These are phyloP conservation scores for Laetiporus sulphureus DNA, from an alignment of 1,284 basidiomycete species.

Conservation along the genomic window DNA sequence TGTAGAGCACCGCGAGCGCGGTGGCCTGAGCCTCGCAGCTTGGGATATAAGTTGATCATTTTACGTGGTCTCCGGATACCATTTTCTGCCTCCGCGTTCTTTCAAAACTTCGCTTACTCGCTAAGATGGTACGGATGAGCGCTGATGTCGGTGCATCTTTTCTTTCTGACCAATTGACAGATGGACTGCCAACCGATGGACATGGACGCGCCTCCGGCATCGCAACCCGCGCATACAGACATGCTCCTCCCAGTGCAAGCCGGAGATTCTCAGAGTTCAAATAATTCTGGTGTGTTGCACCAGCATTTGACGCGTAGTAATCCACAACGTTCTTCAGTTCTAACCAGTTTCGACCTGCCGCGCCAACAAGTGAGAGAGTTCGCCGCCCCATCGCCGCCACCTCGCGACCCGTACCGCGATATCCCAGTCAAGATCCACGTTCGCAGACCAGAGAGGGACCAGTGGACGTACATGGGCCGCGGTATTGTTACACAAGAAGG, in stretches of 20 bases:
- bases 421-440: constrained; percentile 81
- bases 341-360: constrained; percentile 18
- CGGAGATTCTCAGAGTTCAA: not conserved
- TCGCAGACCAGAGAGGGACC: constrained; percentile 65
- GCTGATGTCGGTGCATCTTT: no score
- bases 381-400: constrained; percentile 12
- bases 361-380: constrained; percentile 19
- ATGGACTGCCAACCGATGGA: constrained; percentile 15
- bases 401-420: constrained; percentile 37
- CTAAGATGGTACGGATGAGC: no score
- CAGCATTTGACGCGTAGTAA: constrained; percentile 11
- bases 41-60: no score
- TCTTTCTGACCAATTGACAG: constrained; percentile 2
- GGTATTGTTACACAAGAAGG: constrained; percentile 65
- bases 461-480: constrained; percentile 75
- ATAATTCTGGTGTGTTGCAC: constrained; percentile 11
- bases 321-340: constrained; percentile 16
- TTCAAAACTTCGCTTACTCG: no score
- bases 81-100: no score
- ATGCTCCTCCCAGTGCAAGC: constrained; percentile 2
- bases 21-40: no score
- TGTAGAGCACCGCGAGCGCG: constrained; percentile 1
- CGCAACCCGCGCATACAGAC: constrained; percentile 7
- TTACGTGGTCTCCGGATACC: no score
- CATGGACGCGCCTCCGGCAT: constrained; percentile 18